These are phyloP conservation scores for Echeveria elegans DNA, from an alignment of 164 flowering plant genomes.

Conservation along the genomic window DNA sequence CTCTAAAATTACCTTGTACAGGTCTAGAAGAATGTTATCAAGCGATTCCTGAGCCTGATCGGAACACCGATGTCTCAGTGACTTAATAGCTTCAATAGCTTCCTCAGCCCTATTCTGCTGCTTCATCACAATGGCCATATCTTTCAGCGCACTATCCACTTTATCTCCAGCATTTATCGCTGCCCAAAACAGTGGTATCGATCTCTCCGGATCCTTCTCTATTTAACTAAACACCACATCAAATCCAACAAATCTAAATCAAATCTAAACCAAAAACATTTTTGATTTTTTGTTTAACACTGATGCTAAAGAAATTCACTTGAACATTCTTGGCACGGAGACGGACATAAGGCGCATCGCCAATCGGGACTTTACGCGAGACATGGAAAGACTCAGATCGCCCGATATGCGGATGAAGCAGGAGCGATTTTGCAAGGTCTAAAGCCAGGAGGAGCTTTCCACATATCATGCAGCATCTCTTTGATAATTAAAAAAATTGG, in stretches of 20 bases:
- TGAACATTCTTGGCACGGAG: constrained; percentile 98
- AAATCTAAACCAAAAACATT: background rate
- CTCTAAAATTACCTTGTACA: constrained; percentile 67
- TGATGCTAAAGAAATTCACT: constrained; percentile 25
- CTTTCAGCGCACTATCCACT: constrained; percentile 97
- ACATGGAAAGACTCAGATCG: constrained; percentile 80
- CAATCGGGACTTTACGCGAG: constrained; percentile 78
- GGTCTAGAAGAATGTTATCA: constrained; percentile 88
- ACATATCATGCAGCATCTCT: constrained; percentile 80
- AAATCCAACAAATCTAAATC: background rate
- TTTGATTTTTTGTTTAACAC: background rate
- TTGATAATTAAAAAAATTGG: constrained; percentile 6
- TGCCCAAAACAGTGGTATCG: constrained; percentile 95
- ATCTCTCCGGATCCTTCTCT: constrained; percentile 93
- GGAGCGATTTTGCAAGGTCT: constrained; percentile 87
- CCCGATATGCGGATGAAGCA: constrained; percentile 80
- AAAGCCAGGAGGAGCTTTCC: constrained; percentile 74
- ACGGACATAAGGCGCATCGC: constrained; percentile 85
- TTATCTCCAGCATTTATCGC: constrained; percentile 97
- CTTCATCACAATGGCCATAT: constrained; percentile 99
- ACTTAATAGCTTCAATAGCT: constrained; percentile 95
- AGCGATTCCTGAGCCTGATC: constrained; percentile 97
- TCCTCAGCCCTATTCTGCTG: constrained; percentile 95
- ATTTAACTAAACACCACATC: constrained; percentile 51
- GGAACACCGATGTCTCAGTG: constrained; percentile 65